Percentiles rank a stretch among this genome's conserved stretches.
phyloP scores from a whole-genome alignment of 2,329 filamentous ascomycete genomes.

The Sphaerostilbella broomeana region DNA sequence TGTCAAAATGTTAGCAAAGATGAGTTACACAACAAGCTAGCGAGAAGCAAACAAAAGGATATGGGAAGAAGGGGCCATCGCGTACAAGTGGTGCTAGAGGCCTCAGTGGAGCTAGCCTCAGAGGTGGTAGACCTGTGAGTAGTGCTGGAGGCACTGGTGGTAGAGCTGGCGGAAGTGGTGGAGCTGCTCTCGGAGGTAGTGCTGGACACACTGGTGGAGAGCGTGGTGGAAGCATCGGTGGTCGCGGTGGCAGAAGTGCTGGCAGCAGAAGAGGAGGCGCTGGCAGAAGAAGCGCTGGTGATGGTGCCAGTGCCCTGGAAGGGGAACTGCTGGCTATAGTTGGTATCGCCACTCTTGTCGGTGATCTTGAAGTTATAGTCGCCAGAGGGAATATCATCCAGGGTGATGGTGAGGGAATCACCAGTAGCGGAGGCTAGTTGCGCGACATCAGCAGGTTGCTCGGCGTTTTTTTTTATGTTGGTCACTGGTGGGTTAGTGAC shows the following conservation, averaged over 20 bases:
- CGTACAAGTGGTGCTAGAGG: conserved; percentile 13
- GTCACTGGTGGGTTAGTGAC: no score
- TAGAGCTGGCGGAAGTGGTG: conserved; percentile 13
- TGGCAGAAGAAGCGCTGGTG: conserved; percentile 3
- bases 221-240: conserved; percentile 7
- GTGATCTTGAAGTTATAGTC: conserved; percentile 31
- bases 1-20: no score
- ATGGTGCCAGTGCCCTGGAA: conserved; percentile 8
- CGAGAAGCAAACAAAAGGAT: conserved; percentile 2
- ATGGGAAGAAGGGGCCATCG: no score
- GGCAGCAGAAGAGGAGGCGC: conserved; percentile 4
- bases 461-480: no score
- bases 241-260: conserved; percentile 8
- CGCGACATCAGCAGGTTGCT: neutral
- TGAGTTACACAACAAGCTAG: conserved; percentile 4
- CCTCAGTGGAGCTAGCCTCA: conserved; percentile 12
- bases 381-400: conserved; percentile 22
- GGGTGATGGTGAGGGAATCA: conserved; percentile 24
- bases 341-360: conserved; percentile 22
- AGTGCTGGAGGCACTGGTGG: conserved; percentile 17
- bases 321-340: conserved; percentile 29
- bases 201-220: conserved; percentile 6
- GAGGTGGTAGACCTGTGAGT: conserved; percentile 17
- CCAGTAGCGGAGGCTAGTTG: conserved; percentile 17
- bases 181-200: conserved; percentile 7